Conservation (phyloP, 2,329 filamentous ascomycete species). For the Aureobasidium namibiae region DNA sequence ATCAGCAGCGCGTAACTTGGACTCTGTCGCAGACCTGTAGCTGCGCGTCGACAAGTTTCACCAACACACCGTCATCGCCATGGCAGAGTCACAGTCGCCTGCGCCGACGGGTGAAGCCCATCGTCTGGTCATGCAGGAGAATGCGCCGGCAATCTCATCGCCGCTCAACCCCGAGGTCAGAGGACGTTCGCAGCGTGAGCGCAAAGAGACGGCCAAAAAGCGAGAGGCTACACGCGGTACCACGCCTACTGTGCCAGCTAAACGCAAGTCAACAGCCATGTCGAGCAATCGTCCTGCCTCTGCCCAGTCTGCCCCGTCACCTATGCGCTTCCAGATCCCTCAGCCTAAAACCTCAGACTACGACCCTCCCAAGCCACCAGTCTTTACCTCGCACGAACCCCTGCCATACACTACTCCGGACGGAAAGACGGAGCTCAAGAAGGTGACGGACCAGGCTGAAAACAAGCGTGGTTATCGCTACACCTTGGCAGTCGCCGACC, state of each 20-base stretch:
- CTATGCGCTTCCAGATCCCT: slow-evolving; percentile 43
- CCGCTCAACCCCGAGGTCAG: slow-evolving; percentile 61
- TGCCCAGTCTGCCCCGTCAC: slow-evolving; percentile 30
- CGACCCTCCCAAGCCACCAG: slow-evolving; percentile 39
- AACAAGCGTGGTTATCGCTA: slow-evolving; percentile 75
- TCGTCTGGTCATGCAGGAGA: slow-evolving; percentile 45
- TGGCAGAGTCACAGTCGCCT: slow-evolving; percentile 2
- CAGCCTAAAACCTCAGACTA: slow-evolving; percentile 41
- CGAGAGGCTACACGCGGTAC: slow-evolving; percentile 38
- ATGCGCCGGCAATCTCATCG: slow-evolving; percentile 63
- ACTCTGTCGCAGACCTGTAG: background rate
- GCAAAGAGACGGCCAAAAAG: slow-evolving; percentile 44
- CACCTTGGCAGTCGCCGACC: slow-evolving; percentile 82
- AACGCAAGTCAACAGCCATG: slow-evolving; percentile 29
- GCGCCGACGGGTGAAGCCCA: background rate
- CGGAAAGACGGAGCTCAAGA: slow-evolving; percentile 36
- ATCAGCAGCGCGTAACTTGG: background rate
- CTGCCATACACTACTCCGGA: slow-evolving; percentile 35
- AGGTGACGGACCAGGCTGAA: slow-evolving; percentile 46
- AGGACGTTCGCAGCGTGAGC: slow-evolving; percentile 44
- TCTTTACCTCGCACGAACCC: slow-evolving; percentile 40
- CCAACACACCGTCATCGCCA: background rate
- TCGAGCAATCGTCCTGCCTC: background rate
- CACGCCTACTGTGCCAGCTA: slow-evolving; percentile 28
- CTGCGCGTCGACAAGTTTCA: background rate